Evolutionary conservation across 495 filamentous ascomycete genomes (phyloP).

Genomic region (Polyplosphaeria fusca): DNA sequence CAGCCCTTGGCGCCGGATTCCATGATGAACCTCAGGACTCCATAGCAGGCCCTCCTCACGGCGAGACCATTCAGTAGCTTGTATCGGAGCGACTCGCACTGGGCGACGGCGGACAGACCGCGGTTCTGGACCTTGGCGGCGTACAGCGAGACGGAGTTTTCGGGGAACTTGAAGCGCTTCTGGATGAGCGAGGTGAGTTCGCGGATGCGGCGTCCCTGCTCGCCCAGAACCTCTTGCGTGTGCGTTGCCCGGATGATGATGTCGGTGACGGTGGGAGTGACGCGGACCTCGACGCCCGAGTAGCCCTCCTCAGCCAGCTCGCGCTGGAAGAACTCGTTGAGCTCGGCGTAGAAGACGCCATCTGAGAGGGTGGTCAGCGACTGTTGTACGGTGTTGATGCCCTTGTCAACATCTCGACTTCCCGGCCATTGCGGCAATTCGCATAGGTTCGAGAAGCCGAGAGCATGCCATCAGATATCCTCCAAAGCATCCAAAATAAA

Average conservation of each 20-base stretch:
- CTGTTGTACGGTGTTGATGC: constrained; percentile 4
- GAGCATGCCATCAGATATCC: not conserved
- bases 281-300: constrained; percentile 98
- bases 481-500: not conserved
- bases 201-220: constrained; percentile 99
- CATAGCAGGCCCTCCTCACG: constrained; percentile 96
- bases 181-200: constrained; percentile 99
- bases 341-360: constrained; percentile 99
- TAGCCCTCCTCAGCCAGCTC: constrained; percentile 99
- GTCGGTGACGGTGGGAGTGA: constrained; percentile 98
- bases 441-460: not conserved
- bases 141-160: constrained; percentile 99
- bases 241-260: constrained; percentile 99
- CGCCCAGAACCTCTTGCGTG: constrained; percentile 99
- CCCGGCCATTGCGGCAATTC: not conserved
- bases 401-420: not conserved
- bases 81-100: constrained; percentile 99
- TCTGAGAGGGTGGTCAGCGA: constrained; percentile 46
- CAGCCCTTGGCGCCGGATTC: constrained; percentile 98
- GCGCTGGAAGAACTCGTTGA: constrained; percentile 99
- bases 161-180: constrained; percentile 99
- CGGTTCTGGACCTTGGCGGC: constrained; percentile 99
- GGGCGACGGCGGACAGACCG: constrained; percentile 97
- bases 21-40: constrained; percentile 99
- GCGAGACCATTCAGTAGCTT: constrained; percentile 99